phyloP scores from a whole-genome alignment of 2,329 filamentous ascomycete genomes.

The Trichophyton simii region DNA sequence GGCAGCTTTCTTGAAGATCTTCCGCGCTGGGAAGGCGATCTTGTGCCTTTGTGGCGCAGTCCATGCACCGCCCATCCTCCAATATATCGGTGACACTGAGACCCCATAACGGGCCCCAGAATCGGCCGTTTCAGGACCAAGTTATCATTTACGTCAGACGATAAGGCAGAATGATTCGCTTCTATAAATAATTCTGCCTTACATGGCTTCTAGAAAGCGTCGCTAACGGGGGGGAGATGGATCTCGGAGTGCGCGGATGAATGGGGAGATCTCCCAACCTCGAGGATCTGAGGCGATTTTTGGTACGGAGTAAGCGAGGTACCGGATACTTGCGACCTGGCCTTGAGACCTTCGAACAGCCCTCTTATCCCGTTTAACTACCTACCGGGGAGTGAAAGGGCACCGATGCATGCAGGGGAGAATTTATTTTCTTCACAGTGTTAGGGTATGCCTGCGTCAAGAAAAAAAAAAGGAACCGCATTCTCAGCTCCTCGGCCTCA shows the following conservation, averaged over 20 bases:
- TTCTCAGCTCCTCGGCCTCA: neutral
- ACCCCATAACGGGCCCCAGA: neutral
- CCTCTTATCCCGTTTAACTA: too few species aligned
- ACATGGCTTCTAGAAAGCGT: neutral
- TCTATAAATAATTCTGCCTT: neutral
- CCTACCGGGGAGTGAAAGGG: neutral
- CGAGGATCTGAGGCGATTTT: neutral
- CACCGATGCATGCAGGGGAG: neutral
- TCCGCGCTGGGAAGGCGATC: neutral
- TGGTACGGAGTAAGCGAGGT: neutral
- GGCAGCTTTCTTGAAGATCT: neutral
- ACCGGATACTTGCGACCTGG: neutral
- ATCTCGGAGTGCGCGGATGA: neutral
- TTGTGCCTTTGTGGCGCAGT: slow-evolving; percentile 2
- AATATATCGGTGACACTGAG: neutral
- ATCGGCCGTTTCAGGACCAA: neutral
- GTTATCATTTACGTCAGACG: neutral
- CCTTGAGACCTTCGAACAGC: too few species aligned
- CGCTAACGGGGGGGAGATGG: neutral
- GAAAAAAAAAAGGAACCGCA: neutral
- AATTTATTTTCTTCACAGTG: neutral
- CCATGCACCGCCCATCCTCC: neutral
- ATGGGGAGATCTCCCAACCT: neutral
- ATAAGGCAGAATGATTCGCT: neutral
- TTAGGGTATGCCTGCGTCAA: neutral